These are phyloP conservation scores for Rutstroemia sp. DNA, from an alignment of 2,329 filamentous ascomycete genomes.

Conservation along the genomic window DNA sequence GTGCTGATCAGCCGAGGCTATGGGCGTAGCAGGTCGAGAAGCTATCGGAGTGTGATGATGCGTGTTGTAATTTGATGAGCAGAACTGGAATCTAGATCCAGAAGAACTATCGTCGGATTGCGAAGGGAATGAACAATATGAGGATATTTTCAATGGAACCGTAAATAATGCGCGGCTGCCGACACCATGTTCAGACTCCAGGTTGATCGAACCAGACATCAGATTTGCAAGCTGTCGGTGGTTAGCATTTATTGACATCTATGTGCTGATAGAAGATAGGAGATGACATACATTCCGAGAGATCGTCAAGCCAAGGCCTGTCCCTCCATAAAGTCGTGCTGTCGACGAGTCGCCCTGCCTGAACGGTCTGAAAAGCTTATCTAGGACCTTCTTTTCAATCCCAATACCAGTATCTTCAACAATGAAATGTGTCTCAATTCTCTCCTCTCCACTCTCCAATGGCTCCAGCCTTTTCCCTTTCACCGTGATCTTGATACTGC, in stretches of 20 bases:
- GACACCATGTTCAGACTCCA: conserved; percentile 12
- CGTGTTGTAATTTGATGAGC: too few relatives aligned
- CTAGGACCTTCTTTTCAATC: conserved; percentile 61
- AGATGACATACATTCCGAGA: conserved; percentile 33
- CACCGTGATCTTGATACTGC: conserved; percentile 46
- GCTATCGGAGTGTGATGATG: conserved; percentile 1
- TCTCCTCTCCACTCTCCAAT: conserved; percentile 33
- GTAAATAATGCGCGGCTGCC: conserved; percentile 21
- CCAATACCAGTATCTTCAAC: conserved; percentile 72
- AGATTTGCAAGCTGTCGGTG: conserved; percentile 17
- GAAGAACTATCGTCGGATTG: background rate
- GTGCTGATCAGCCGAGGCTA: background rate
- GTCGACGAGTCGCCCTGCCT: conserved; percentile 70
- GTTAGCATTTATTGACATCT: background rate
- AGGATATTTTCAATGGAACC: conserved; percentile 18
- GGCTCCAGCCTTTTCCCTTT: conserved; percentile 15
- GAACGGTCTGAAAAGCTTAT: conserved; percentile 70
- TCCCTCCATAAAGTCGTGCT: conserved; percentile 72
- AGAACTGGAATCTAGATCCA: too few relatives aligned
- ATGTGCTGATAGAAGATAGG: background rate
- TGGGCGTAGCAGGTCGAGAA: background rate
- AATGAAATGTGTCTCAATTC: conserved; percentile 50
- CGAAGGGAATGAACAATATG: background rate
- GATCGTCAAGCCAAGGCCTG: conserved; percentile 71
- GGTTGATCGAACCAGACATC: conserved; percentile 19